Evolutionary conservation across 139 green algal genomes (phyloP), one percentile per base, ranked within the genome.

Genomic region (Trebouxia sp.): DNA sequence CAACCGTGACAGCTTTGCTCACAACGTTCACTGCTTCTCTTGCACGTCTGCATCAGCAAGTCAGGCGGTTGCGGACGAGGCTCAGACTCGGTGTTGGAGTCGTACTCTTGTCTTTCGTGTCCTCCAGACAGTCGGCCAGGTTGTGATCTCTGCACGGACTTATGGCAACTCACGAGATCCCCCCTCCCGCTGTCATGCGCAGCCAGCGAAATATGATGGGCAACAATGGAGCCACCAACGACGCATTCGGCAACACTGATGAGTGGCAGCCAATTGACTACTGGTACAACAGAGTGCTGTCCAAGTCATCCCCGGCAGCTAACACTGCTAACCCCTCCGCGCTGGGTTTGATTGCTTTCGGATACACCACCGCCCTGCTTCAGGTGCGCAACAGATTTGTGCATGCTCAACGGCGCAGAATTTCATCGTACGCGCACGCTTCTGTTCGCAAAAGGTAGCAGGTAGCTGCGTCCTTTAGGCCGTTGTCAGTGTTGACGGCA

Each of bases 281-380:
- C 62, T 72, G 62, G 62, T 72, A 72, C 62, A 72, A 72, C 62
- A 72, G 62, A 43, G 62, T 72, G 32, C 28, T 72, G 62, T 72
- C 47, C 48, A 80, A 72, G 62, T 77, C 72, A 8, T 79, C 72
- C 12, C 72, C 37, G 5, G 72, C 72, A 47, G 58, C 66, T 28
- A 48, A 76, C 30, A 65, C 62, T 12, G 72, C 65, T 55, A 86
- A 88, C 72, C 78, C 79, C 38, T 80, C 53, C 1, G 80, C 83
- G 5, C 77, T 87, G 41, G 83, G 85, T 51, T 70, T 87, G 26
- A 82, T 80, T 47, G 85, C 51, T 38, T 87, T 87, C 45, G 83
- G 76, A 22, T 79, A 82, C 55, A 87, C 85, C 15, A 85, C 85
- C 4, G 70, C 76, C 0, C 55, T 87, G 67, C 83, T 89, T 11